Conservation (phyloP, 1,139 yeast species). For the Nakaseomyces glabratus region DNA sequence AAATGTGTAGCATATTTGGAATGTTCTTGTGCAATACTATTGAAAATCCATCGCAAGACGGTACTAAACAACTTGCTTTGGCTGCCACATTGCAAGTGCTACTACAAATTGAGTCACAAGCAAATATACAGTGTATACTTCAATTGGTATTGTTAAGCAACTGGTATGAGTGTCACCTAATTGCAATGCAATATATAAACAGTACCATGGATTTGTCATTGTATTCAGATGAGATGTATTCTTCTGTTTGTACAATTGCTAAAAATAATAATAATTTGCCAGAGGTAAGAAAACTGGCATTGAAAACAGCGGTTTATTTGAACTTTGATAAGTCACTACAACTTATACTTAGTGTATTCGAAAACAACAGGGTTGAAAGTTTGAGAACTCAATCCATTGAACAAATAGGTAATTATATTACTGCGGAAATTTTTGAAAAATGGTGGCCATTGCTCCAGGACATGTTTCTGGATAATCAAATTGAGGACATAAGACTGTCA, state of each 20-base stretch:
- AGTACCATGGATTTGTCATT: too few relatives aligned
- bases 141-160: conserved; percentile 33
- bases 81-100: conserved; percentile 32
- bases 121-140: conserved; percentile 26
- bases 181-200: too few relatives aligned
- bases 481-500: conserved; percentile 41
- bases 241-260: neutral
- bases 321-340: too few relatives aligned
- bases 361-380: neutral
- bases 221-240: too few relatives aligned
- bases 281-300: neutral
- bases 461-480: conserved; percentile 37
- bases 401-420: neutral
- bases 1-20: too few relatives aligned
- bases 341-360: neutral
- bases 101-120: conserved; percentile 21
- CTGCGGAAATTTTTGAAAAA: conserved; percentile 8
- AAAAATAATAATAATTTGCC: neutral
- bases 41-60: conserved; percentile 32
- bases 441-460: conserved; percentile 24
- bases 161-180: conserved; percentile 43
- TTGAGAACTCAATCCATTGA: neutral
- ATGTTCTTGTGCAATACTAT: conserved; percentile 8
- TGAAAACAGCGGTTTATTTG: neutral
- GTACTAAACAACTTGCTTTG: conserved; percentile 39